Evolutionary conservation across 371 early-diverging fungal species (phyloP).

Genomic region (Circinella minor): DNA sequence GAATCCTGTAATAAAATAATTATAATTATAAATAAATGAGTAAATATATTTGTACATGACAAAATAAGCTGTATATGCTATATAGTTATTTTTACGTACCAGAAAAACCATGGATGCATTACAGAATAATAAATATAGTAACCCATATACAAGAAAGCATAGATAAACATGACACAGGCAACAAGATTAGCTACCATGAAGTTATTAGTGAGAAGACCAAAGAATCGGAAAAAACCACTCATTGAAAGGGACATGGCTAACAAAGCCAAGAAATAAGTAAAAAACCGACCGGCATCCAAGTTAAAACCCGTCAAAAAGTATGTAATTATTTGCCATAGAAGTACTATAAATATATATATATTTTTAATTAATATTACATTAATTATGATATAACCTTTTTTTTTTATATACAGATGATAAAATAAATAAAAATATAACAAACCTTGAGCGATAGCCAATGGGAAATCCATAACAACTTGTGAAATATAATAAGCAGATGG

Average conservation of each 20-base stretch:
- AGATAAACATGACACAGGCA: constrained; percentile 52
- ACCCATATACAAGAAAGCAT: constrained; percentile 58
- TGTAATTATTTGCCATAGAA: constrained; percentile 23
- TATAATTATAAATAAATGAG: background rate
- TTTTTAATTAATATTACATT: background rate
- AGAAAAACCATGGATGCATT: constrained; percentile 61
- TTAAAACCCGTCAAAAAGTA: constrained; percentile 61
- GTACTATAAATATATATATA: constrained; percentile 8
- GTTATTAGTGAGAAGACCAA: constrained; percentile 50
- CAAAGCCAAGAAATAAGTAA: constrained; percentile 46
- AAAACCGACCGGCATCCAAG: constrained; percentile 46
- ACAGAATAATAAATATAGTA: constrained; percentile 35
- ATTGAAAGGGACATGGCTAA: constrained; percentile 42
- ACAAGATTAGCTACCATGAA: constrained; percentile 51
- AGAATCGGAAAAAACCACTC: constrained; percentile 53
- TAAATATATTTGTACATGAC: too few relatives aligned
- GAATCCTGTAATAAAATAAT: constrained; percentile 36
- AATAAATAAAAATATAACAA: background rate
- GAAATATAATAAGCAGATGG: constrained; percentile 67
- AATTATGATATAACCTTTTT: too few relatives aligned
- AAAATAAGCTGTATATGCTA: too few relatives aligned
- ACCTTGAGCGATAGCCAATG: constrained; percentile 41
- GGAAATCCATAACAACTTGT: constrained; percentile 53
- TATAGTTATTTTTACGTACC: constrained; percentile 11
- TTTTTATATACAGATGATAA: too few relatives aligned